Conservation (phyloP, 768 basidiomycete species). For the Phylloporus scabripes region DNA sequence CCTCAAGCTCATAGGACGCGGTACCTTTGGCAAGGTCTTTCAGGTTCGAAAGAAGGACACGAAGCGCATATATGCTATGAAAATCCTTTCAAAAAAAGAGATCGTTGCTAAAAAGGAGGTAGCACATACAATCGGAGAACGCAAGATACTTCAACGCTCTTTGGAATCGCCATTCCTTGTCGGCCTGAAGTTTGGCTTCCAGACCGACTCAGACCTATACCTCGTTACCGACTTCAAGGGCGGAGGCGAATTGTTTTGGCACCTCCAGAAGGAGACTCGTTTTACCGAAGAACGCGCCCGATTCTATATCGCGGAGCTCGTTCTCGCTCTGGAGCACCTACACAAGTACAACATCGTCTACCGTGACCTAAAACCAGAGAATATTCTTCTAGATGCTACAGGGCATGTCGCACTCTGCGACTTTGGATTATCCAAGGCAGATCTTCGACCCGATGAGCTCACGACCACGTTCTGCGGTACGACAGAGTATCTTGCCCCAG, state of each 20-base stretch:
- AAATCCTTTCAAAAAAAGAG: constrained; percentile 97
- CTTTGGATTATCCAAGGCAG: constrained; percentile 96
- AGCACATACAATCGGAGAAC: constrained; percentile 97
- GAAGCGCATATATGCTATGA: constrained; percentile 99
- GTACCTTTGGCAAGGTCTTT: constrained; percentile 97
- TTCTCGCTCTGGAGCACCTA: constrained; percentile 91
- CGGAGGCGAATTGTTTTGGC: constrained; percentile 98
- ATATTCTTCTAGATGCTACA: constrained; percentile 96
- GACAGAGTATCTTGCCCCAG: constrained; percentile 96
- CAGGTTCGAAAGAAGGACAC: constrained; percentile 98
- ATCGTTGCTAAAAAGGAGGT: constrained; percentile 99
- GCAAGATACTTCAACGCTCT: constrained; percentile 94
- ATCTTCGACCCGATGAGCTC: constrained; percentile 86
- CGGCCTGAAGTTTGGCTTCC: constrained; percentile 97
- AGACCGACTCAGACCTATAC: constrained; percentile 91
- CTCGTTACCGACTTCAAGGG: constrained; percentile 98
- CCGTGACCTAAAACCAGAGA: constrained; percentile 97
- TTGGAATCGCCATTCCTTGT: constrained; percentile 95
- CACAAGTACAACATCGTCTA: constrained; percentile 97
- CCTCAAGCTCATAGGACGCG: constrained; percentile 96
- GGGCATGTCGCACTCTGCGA: constrained; percentile 98
- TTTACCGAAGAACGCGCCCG: constrained; percentile 91
- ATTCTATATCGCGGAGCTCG: constrained; percentile 95
- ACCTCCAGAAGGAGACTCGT: constrained; percentile 90
- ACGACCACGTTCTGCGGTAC: constrained; percentile 99